Evolutionary conservation across 2,329 filamentous ascomycete species (phyloP).

Genomic region (Dactylellina parvicollis): DNA sequence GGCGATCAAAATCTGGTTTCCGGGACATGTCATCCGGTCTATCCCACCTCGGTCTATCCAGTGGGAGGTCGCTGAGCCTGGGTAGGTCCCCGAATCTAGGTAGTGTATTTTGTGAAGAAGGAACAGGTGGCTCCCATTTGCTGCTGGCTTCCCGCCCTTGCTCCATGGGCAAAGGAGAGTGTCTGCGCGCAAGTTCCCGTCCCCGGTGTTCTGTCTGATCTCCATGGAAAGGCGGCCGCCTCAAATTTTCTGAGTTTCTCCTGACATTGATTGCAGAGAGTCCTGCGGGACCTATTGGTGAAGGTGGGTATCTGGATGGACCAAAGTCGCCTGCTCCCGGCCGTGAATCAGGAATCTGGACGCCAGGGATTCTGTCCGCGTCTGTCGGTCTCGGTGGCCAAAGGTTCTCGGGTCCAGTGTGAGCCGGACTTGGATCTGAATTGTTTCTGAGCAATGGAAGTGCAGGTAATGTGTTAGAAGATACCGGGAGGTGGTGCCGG

Average conservation of each 20-base stretch:
- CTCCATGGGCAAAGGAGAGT: slow-evolving; percentile 37
- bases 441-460: slow-evolving; percentile 37
- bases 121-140: slow-evolving; percentile 43
- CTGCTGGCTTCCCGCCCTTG: slow-evolving; percentile 23
- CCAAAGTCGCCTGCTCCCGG: slow-evolving; percentile 49
- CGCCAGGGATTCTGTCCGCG: slow-evolving; percentile 35
- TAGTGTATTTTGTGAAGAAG: slow-evolving; percentile 32
- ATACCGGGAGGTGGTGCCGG: slow-evolving; percentile 45
- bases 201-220: slow-evolving; percentile 30
- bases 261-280: slow-evolving; percentile 47
- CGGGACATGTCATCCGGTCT: slow-evolving; percentile 37
- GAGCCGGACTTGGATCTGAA: slow-evolving; percentile 10
- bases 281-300: slow-evolving; percentile 24
- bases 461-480: slow-evolving; percentile 17
- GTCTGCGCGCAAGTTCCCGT: slow-evolving; percentile 25
- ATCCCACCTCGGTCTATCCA: slow-evolving; percentile 48
- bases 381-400: slow-evolving; percentile 39
- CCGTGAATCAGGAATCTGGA: slow-evolving; percentile 44
- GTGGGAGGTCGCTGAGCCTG: slow-evolving; percentile 36
- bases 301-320: slow-evolving; percentile 49
- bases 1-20: slow-evolving; percentile 48
- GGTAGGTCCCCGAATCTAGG: slow-evolving; percentile 45
- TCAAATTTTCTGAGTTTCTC: slow-evolving; percentile 40
- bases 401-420: slow-evolving; percentile 18
- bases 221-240: slow-evolving; percentile 23